Base-by-base conservation (phyloP, 2,329 filamentous ascomycete species). In the Nothophoma quercina region DNA sequence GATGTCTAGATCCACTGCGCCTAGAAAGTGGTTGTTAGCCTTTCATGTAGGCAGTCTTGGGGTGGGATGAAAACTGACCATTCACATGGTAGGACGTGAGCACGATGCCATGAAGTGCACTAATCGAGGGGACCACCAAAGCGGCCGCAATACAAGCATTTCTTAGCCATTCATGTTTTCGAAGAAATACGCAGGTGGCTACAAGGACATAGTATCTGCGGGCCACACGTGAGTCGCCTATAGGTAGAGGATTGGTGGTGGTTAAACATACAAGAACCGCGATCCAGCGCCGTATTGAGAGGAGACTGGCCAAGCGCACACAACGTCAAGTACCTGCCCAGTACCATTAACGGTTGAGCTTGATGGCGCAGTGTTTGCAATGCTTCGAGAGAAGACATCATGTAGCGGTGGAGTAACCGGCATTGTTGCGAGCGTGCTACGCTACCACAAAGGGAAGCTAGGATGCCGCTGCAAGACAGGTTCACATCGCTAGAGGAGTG, bases 1-100 rank as follows among this genome's bases (percentile, higher is more conserved):
- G 3, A 89, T 76, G 59, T 89, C 87, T 81, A 89, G 83, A 62
- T 89, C 86, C 12, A 88, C 80, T 12, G 83, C 86, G 43, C 75
- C 85, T 87, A 52, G 49, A 47, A 28, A 25, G 22, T 30, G 46
- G 39, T 18, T 21, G 48, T 60, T 51, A 62, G 54, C 34, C 33
- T 34, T 26, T 29, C 23, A 36, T 23, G 23, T 28, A 4, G n/a
- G 21, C 9, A 25, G 25, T 38, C 36, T 44, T 57, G 51, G 32
- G 33, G 21, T 39, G 10, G 38, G n/a, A 26, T 9, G 16, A 12
- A 13, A 45, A 65, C 82, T 73, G 60, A 86, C 86, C 77, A 51
- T 84, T 75, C n/a, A 80, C 76, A 64, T 89, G 86, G 9, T 85
- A 60, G 3, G 79, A 77, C 1, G 85, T 81, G 6, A 89, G 77